Evolutionary conservation across 768 basidiomycete genomes (phyloP).

Genomic region (Rhodosporidiobolus sp.): DNA sequence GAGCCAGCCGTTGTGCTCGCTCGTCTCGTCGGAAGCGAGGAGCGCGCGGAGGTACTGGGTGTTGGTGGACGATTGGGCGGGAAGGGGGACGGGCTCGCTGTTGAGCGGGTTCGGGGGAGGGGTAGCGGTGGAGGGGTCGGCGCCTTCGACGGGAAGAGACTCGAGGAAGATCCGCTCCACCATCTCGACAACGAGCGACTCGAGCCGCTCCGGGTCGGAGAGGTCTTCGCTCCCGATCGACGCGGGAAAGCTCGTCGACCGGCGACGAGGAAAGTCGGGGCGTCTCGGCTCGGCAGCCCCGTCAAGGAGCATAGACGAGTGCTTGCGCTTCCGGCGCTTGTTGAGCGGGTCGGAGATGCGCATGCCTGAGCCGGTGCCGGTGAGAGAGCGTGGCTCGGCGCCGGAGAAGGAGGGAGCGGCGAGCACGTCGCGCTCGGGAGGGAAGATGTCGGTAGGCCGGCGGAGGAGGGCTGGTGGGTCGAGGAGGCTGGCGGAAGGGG

Average conservation of each 20-base stretch:
- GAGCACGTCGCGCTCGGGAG: conserved; percentile 30
- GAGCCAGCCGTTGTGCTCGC: conserved; percentile 12
- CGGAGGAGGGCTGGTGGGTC: conserved; percentile 31
- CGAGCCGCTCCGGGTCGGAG: conserved; percentile 17
- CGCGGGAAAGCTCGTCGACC: background rate
- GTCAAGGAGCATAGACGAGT: background rate
- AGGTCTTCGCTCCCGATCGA: background rate
- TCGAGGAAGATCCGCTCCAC: conserved; percentile 32
- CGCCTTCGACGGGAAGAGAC: conserved; percentile 10
- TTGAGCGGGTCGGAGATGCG: conserved; percentile 20
- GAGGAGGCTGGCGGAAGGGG: background rate
- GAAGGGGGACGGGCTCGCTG: conserved; percentile 21
- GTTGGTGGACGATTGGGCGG: conserved; percentile 26
- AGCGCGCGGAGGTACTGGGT: conserved; percentile 32
- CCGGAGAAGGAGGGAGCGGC: conserved; percentile 33
- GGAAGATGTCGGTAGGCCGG: conserved; percentile 19
- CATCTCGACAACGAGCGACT: conserved; percentile 22
- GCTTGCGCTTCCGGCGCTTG: conserved; percentile 7
- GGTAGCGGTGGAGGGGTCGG: background rate
- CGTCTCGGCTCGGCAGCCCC: background rate
- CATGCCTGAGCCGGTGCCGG: conserved; percentile 34
- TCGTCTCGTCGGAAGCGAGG: conserved; percentile 14
- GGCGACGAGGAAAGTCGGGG: background rate
- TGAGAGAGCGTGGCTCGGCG: conserved; percentile 12
- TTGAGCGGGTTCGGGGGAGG: conserved; percentile 8